Conservation (phyloP, 768 basidiomycete genomes). For the Russula lepida region DNA sequence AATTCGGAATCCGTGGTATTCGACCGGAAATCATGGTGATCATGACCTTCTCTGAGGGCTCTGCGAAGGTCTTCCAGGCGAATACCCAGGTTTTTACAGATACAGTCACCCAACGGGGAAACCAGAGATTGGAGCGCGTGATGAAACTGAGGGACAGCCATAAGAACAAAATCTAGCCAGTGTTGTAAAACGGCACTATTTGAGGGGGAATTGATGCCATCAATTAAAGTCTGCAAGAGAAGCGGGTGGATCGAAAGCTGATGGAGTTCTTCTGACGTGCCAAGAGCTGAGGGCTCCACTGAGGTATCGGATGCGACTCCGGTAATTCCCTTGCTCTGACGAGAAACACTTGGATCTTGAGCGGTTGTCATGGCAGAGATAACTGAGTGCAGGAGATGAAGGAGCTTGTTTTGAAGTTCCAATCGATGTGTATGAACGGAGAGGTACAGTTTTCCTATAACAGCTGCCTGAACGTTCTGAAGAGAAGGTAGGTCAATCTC, state of each 20-base stretch:
- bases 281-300: slow-evolving; percentile 17
- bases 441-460: slow-evolving; percentile 69
- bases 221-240: slow-evolving; percentile 67
- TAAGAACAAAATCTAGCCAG: slow-evolving; percentile 94
- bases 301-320: background rate
- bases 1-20: slow-evolving; percentile 72
- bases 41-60: slow-evolving; percentile 22
- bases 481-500: slow-evolving; percentile 58
- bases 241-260: slow-evolving; percentile 58
- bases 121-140: slow-evolving; percentile 58
- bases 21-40: slow-evolving; percentile 37
- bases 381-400: slow-evolving; percentile 83
- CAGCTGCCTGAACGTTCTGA: slow-evolving; percentile 56
- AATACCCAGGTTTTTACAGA: slow-evolving; percentile 59
- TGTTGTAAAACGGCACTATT: slow-evolving; percentile 85
- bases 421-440: slow-evolving; percentile 61
- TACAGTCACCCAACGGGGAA: slow-evolving; percentile 66
- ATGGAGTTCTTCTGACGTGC: slow-evolving; percentile 29
- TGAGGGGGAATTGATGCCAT: slow-evolving; percentile 59
- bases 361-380: slow-evolving; percentile 53
- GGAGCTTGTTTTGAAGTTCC: slow-evolving; percentile 87
- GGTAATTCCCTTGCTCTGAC: background rate
- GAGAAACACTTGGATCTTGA: slow-evolving; percentile 23
- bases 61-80: slow-evolving; percentile 44
- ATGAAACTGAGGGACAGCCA: slow-evolving; percentile 82